These are phyloP conservation scores for Rhodotorula babjevae DNA, from an alignment of 768 basidiomycete species.

Conservation along the genomic window DNA sequence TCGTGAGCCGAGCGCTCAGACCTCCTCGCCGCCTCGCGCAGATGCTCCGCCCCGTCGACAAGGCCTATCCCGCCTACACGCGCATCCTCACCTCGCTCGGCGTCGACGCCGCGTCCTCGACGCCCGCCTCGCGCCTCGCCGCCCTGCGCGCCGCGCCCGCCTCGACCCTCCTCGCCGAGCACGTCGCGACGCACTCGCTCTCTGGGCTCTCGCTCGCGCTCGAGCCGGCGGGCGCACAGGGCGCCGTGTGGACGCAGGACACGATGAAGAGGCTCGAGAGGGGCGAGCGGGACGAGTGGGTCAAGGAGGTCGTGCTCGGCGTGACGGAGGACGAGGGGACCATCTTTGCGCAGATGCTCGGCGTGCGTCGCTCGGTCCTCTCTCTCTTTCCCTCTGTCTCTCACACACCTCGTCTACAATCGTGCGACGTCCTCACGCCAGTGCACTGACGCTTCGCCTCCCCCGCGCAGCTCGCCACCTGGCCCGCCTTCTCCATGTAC, in stretches of 20 bases:
- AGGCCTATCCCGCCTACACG: conserved; percentile 22
- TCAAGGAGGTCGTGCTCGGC: conserved; percentile 17
- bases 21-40: neutral
- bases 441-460: neutral
- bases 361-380: neutral
- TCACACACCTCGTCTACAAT: too few species aligned
- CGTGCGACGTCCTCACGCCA: too few species aligned
- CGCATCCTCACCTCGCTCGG: conserved; percentile 20
- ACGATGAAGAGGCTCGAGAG: neutral
- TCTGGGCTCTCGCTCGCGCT: conserved; percentile 14
- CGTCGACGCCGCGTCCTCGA: neutral
- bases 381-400: too few species aligned
- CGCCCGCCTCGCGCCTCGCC: conserved; percentile 6
- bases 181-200: conserved; percentile 11
- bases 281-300: conserved; percentile 31
- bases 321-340: conserved; percentile 31
- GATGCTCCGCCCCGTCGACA: conserved; percentile 18
- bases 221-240: neutral
- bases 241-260: conserved; percentile 11
- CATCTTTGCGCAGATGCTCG: conserved; percentile 3
- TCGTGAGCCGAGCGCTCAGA: neutral
- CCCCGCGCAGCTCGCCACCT: neutral
- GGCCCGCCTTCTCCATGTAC: conserved; percentile 3
- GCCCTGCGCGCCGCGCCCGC: conserved; percentile 14
- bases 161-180: conserved; percentile 1